These are phyloP conservation scores for Corylus americana DNA, from an alignment of 306 rosid species.

Conservation along the genomic window DNA sequence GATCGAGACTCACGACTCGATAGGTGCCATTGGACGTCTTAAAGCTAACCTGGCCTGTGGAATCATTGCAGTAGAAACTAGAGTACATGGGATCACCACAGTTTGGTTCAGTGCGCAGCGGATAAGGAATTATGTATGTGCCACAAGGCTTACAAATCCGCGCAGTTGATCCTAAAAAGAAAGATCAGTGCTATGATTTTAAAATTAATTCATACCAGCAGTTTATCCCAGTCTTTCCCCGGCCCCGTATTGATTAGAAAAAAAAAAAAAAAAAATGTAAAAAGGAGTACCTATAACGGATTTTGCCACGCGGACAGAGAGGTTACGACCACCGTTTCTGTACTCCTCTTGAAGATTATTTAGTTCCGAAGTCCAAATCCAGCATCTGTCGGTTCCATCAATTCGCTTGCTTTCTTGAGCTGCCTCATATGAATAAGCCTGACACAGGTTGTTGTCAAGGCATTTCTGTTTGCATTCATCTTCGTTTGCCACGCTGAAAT, in stretches of 20 bases:
- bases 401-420: constrained; percentile 2
- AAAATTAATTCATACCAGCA: no score
- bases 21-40: neutral
- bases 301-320: constrained; percentile 20
- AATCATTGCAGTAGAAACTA: constrained; percentile 24
- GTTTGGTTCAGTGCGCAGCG: constrained; percentile 37
- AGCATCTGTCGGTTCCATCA: neutral
- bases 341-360: constrained; percentile 28
- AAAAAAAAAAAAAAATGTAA: no score
- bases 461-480: constrained; percentile 26
- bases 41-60: constrained; percentile 29
- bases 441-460: constrained; percentile 1
- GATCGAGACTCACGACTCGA: constrained; percentile 17
- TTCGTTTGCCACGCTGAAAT: neutral
- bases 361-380: constrained; percentile 26
- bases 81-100: constrained; percentile 50
- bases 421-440: constrained; percentile 41
- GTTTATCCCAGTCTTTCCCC: no score
- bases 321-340: neutral
- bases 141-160: constrained; percentile 49
- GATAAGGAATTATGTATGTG: constrained; percentile 47
- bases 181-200: neutral
- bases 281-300: constrained; percentile 41
- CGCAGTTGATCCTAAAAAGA: constrained; percentile 25
- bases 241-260: no score